Percentiles rank a stretch among this genome's conserved stretches.
Evolutionary conservation across 768 basidiomycete species (phyloP).

Genomic region (Myochromella boudieri): DNA sequence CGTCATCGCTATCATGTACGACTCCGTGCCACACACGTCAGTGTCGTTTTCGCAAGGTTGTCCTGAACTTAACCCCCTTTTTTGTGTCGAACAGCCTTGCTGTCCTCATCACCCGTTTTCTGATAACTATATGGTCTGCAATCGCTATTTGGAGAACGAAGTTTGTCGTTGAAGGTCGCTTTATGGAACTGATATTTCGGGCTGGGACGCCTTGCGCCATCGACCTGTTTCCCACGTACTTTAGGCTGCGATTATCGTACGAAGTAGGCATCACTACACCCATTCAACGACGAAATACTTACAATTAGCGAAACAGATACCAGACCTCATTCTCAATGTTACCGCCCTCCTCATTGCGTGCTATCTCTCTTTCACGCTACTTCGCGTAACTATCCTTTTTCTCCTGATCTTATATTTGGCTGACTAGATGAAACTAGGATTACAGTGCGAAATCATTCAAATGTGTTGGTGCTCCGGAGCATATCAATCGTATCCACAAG

Average conservation of each 20-base stretch:
- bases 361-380: constrained; percentile 45
- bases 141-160: constrained; percentile 50
- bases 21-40: constrained; percentile 57
- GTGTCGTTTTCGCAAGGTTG: neutral
- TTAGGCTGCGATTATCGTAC: constrained; percentile 35
- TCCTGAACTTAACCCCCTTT: neutral
- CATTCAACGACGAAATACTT: neutral
- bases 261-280: constrained; percentile 38
- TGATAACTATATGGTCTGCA: constrained; percentile 49
- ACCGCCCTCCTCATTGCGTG: constrained; percentile 40
- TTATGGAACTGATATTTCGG: constrained; percentile 35
- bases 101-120: constrained; percentile 43
- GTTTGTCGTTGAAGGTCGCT: constrained; percentile 29
- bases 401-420: neutral
- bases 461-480: constrained; percentile 50
- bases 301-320: constrained; percentile 34
- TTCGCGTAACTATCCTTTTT: constrained; percentile 32
- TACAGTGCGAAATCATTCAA: constrained; percentile 50
- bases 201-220: constrained; percentile 47
- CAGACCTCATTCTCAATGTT: constrained; percentile 45
- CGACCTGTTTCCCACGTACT: constrained; percentile 47
- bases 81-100: constrained; percentile 41
- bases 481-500: constrained; percentile 50
- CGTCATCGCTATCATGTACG: constrained; percentile 45
- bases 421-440: constrained; percentile 25